Conservation (phyloP, 306 rosid species). For the Casuarina cunninghamiana region DNA sequence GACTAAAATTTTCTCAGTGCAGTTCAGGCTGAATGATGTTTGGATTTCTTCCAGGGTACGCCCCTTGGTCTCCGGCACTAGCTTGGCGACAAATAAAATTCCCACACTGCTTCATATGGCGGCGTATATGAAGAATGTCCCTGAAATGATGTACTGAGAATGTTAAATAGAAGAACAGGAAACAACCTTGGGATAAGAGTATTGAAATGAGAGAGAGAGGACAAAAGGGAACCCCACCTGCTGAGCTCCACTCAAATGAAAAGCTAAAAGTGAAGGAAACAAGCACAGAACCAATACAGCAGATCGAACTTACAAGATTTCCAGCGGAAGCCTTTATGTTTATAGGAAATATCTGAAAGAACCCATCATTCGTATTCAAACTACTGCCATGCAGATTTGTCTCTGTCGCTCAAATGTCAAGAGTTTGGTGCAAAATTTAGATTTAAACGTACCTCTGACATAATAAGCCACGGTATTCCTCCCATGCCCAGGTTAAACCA, state of each 20-base stretch:
- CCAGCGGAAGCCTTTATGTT: conserved; percentile 38
- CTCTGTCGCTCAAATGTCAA: neutral
- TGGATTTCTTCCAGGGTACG: conserved; percentile 7
- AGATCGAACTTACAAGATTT: conserved; percentile 32
- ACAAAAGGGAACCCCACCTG: conserved; percentile 19
- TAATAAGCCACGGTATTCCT: conserved; percentile 17
- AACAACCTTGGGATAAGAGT: too few relatives aligned
- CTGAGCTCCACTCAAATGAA: conserved; percentile 34
- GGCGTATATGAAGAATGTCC: conserved; percentile 7
- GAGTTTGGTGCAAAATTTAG: neutral
- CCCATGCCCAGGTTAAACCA: conserved; percentile 12
- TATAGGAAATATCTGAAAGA: conserved; percentile 22
- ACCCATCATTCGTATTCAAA: neutral
- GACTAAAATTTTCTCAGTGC: neutral
- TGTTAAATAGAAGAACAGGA: too few relatives aligned
- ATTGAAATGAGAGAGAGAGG: too few relatives aligned
- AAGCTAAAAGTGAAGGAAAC: conserved; percentile 34
- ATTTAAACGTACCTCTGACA: conserved; percentile 17
- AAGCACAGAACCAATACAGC: conserved; percentile 27
- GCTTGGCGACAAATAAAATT: neutral
- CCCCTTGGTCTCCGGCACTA: conserved; percentile 4
- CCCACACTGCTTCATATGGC: neutral
- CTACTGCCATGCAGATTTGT: neutral
- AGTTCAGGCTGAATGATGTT: neutral
- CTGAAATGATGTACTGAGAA: neutral